Evolutionary conservation across 805 yeast species (phyloP), one percentile per base, ranked within the genome.

Genomic region (Wickerhamomyces alni): DNA sequence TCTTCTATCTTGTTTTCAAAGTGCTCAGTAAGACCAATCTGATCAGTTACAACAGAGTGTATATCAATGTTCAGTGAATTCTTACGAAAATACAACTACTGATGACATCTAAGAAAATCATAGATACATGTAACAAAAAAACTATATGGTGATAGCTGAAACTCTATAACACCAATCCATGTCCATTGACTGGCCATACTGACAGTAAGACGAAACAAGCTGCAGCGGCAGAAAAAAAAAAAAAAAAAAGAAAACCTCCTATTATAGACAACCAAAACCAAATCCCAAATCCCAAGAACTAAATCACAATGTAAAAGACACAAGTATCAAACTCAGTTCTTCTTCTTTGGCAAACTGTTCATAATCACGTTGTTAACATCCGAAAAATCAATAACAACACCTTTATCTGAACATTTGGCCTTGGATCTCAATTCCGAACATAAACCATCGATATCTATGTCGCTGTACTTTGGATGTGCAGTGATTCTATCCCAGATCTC

Each of bases 401-500:
- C 99, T 40, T 72, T 67, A 56, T 91, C 97, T 12, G 95, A 82
- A 67, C 99, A 93, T 63, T 87, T 88, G 10, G 98, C 99, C 72
- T 91, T 93, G 29, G 80, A 63, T 63, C 91, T 85, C 57, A 93
- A 72, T 65, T 93, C 99, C 33, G 66, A 58, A 71, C 99, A 93
- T 58, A 93, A 72, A 2, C 96, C 94, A 57, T 91, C 97, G 48
- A 93, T 89, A 61, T 93, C 99, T 38, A 93, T 70, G 43, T 89
- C 96, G 5, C 93, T 79, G 61, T 89, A 93, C 57, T 83, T 78
- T 26, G 99, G 98, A 69, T 93, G 98, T 17, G 93, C 63, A 2
- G 96, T 85, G 29, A 93, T 83, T 55, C 98, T 75, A 61, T 91
- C 98, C 99, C 99, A 93, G 13, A 91, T 82, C 50, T 88, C 96